Evolutionary conservation across 768 basidiomycete species (phyloP).

Genomic region (Boletus tylopilopsis): DNA sequence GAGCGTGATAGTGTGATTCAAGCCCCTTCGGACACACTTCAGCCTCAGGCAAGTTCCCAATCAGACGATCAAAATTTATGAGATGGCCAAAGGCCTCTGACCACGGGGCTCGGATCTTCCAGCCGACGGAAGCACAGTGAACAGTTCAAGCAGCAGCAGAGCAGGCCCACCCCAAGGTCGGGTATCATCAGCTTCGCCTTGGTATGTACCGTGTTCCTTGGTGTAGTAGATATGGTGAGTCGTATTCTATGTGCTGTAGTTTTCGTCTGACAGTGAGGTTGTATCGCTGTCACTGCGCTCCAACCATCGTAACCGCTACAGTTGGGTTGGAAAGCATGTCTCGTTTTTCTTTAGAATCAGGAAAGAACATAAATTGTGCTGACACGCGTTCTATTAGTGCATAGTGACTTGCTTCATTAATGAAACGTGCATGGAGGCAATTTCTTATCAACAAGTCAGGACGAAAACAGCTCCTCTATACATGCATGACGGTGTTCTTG

Average conservation of each 20-base stretch:
- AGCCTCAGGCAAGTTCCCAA: too few relatives aligned
- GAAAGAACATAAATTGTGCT: conserved; percentile 1
- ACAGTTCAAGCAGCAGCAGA: too few relatives aligned
- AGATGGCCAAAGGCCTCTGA: too few relatives aligned
- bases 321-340: conserved; percentile 65
- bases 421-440: neutral
- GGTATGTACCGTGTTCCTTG: conserved; percentile 29
- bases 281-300: conserved; percentile 62
- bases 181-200: conserved; percentile 23
- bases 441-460: conserved; percentile 30
- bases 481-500: conserved; percentile 62
- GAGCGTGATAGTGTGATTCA: too few relatives aligned
- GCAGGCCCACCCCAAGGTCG: conserved; percentile 42
- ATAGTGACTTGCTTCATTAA: conserved; percentile 51
- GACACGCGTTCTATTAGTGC: conserved; percentile 39
- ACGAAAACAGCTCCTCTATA: conserved; percentile 68
- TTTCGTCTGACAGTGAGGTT: neutral
- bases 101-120: too few relatives aligned
- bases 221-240: conserved; percentile 54
- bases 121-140: too few relatives aligned
- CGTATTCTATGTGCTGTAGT: neutral
- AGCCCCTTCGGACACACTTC: too few relatives aligned
- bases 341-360: neutral
- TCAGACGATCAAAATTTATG: too few relatives aligned
- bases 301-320: conserved; percentile 65